A percentile compares a stretch with the other conserved stretches of the same genome.
These are phyloP conservation scores for Geoglossum glabrum DNA, from an alignment of 495 filamentous ascomycete genomes.

Conservation along the genomic window DNA sequence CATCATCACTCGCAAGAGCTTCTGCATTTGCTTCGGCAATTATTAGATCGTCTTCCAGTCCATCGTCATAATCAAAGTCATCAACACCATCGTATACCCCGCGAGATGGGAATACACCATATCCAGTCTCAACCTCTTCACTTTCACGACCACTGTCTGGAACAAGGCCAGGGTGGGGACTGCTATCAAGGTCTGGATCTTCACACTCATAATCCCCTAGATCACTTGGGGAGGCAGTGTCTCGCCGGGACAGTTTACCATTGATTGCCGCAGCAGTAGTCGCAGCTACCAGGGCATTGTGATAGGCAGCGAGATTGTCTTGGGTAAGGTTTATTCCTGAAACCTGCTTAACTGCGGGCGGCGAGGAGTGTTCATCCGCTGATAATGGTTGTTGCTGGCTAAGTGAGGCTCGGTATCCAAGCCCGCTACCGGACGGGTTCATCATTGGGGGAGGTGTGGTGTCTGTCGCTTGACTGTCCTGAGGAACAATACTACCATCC, in stretches of 20 bases:
- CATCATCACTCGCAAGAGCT: conserved; percentile 74
- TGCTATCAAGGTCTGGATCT: neutral
- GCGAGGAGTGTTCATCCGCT: neutral
- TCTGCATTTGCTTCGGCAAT: conserved; percentile 91
- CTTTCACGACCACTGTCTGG: conserved; percentile 19
- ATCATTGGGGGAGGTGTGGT: neutral
- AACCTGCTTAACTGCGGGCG: neutral
- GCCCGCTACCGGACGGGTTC: neutral
- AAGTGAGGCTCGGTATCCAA: neutral
- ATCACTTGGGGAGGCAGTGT: conserved; percentile 16
- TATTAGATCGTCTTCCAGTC: conserved; percentile 41
- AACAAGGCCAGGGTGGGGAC: conserved; percentile 10
- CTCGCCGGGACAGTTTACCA: conserved; percentile 40
- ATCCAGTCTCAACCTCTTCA: conserved; percentile 11
- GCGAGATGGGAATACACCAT: neutral
- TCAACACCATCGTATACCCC: neutral
- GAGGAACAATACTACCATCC: neutral
- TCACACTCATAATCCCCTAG: neutral
- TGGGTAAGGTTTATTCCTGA: conserved; percentile 20
- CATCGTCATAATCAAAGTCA: conserved; percentile 27
- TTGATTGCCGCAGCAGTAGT: conserved; percentile 52
- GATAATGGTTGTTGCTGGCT: neutral
- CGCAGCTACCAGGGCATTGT: conserved; percentile 61
- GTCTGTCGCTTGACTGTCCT: conserved; percentile 1
- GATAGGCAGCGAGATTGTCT: conserved; percentile 49